phyloP scores from a whole-genome alignment of 305 asterid species.

The Fraxinus sp. region DNA sequence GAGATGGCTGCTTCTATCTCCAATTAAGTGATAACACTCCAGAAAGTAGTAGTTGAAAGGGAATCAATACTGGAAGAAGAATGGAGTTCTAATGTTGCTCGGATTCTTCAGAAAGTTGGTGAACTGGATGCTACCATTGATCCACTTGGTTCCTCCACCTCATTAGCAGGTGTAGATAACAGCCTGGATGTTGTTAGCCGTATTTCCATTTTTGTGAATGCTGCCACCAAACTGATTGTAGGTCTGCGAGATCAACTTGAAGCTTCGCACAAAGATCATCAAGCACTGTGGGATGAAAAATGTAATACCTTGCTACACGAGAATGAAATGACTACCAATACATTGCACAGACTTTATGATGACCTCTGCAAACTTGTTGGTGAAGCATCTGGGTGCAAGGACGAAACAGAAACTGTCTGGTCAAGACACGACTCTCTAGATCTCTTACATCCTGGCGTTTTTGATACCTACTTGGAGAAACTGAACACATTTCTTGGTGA shows the following conservation, averaged over 20 bases:
- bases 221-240: constrained; percentile 58
- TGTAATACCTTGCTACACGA: constrained; percentile 31
- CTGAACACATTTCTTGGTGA: constrained; percentile 48
- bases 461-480: constrained; percentile 47
- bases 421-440: constrained; percentile 41
- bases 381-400: constrained; percentile 33
- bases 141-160: constrained; percentile 30
- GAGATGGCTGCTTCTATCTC: constrained; percentile 53
- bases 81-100: constrained; percentile 55
- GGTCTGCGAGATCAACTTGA: constrained; percentile 57
- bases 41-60: constrained; percentile 54
- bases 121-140: constrained; percentile 52
- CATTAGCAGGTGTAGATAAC: constrained; percentile 31
- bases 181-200: constrained; percentile 39
- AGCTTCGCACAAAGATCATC: constrained; percentile 44
- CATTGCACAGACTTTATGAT: constrained; percentile 45
- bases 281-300: constrained; percentile 39
- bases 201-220: constrained; percentile 57
- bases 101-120: constrained; percentile 51
- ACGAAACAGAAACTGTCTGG: constrained; percentile 38
- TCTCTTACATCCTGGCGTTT: constrained; percentile 50
- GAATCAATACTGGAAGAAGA: constrained; percentile 52
- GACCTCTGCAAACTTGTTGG: constrained; percentile 54
- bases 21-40: constrained; percentile 54
- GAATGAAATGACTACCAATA: constrained; percentile 40